These are phyloP conservation scores for Aulographum hederae DNA, from an alignment of 2,329 filamentous ascomycete genomes.

Conservation along the genomic window DNA sequence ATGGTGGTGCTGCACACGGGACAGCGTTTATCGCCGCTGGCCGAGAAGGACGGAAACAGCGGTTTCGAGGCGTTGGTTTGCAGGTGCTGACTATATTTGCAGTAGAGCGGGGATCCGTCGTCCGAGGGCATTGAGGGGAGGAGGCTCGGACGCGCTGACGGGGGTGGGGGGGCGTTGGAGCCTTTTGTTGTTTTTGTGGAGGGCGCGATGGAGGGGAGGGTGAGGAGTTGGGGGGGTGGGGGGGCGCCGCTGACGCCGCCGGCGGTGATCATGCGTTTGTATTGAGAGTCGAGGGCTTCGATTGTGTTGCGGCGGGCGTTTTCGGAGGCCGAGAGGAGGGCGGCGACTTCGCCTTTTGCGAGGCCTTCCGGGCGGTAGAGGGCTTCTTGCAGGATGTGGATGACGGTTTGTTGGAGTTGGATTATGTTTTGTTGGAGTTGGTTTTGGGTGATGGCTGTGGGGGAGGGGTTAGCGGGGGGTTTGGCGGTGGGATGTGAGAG, in stretches of 20 bases:
- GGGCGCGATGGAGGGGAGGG: not conserved
- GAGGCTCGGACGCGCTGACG: not conserved
- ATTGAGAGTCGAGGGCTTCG: slow-evolving; percentile 17
- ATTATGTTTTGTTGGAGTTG: slow-evolving; percentile 24
- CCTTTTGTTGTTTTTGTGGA: not conserved
- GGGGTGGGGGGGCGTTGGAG: not conserved
- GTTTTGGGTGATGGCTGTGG: slow-evolving; percentile 21
- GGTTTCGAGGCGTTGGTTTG: slow-evolving; percentile 14
- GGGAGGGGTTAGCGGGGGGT: not conserved
- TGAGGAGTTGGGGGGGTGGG: slow-evolving; percentile 1
- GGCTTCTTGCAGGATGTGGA: slow-evolving; percentile 24
- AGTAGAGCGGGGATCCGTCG: slow-evolving; percentile 10
- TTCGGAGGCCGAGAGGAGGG: slow-evolving; percentile 21
- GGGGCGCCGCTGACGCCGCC: no score
- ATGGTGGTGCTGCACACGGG: slow-evolving; percentile 13
- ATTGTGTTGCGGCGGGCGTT: slow-evolving; percentile 21
- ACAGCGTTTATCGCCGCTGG: slow-evolving; percentile 14
- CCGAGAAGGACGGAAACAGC: slow-evolving; percentile 14
- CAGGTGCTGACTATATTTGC: slow-evolving; percentile 16
- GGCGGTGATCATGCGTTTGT: slow-evolving; percentile 12
- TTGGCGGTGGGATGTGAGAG: not conserved
- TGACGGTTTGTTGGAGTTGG: slow-evolving; percentile 23
- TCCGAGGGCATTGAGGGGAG: no score
- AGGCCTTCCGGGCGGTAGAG: slow-evolving; percentile 20
- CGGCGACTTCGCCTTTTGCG: slow-evolving; percentile 19